Base-by-base conservation (phyloP, 352 stramenopile genomes). In the Phytophthora citrophthora region DNA sequence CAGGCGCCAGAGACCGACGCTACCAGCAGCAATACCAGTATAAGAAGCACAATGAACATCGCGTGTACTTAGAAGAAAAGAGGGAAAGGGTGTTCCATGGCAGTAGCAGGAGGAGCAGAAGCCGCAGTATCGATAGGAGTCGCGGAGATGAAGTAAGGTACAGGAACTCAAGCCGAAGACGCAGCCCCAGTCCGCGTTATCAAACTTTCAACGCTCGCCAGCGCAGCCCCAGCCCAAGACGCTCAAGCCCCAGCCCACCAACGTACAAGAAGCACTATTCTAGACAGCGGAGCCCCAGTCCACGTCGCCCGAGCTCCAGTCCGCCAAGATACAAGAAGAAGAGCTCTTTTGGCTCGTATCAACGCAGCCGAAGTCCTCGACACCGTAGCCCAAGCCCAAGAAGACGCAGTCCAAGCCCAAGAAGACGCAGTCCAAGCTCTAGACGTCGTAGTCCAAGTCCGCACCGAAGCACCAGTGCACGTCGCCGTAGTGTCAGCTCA, bases 71-170 rank as follows among this genome's bases (percentile, higher is more conserved):
- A 40, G 46, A 45, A 0, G 27, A 7, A 9, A 50, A 39, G 12
- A 49, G 58, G 26, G 55, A 68, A 3, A 47, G 15, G 13, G 2
- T 29, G 0, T 1, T 43, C 24, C 43, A 15, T 20, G 32, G 55
- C 7, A 56, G 16, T 11, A 54, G 46, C 31, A 65, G 46, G 11
- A 56, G 48, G 26, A 68, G 62, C 56, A 67, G 52, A 48, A 77
- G 61, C 59, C 43, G 61, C 13, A 70, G 65, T 39, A 16, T 64
- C 13, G 65, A 66, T 18, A 38, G 26, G 1, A 57, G 29, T 68
- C 56, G 54, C 16, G 49, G 47, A 23, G 44, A 36, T 40, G 46
- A 51, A 2, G 26, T 12, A 3, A 61, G n/a, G 48, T 54, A 40
- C 52, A 41, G 51, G 38, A 38, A 60, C 24, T 61, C 54, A 34